A percentile compares a stretch with the other conserved stretches of the same genome.
Evolutionary conservation across 345 rosid genomes (phyloP).

Genomic region (Litchi chinensis): DNA sequence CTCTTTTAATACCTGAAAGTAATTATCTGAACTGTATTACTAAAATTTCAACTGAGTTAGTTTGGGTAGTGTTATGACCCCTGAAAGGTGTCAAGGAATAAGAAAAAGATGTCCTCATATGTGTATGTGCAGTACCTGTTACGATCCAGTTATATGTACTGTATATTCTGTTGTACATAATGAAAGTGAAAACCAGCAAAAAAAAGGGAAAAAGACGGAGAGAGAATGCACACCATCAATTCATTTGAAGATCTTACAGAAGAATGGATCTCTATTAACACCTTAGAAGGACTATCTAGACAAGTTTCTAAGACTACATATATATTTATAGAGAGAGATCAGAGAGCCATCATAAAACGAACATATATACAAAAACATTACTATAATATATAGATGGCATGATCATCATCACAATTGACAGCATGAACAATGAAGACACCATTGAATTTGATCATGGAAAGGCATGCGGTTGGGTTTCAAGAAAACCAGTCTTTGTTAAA

Average conservation of each 20-base stretch:
- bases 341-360: not conserved
- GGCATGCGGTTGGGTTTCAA: constrained; percentile 34
- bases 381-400: no score
- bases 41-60: no score
- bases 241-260: not conserved
- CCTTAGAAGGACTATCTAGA: not conserved
- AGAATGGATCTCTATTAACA: constrained; percentile 9
- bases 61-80: no score
- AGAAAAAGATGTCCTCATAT: no score
- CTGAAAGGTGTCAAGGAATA: no score
- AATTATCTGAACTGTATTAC: no score
- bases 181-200: not conserved
- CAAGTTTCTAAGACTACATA: not conserved
- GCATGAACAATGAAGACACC: no score
- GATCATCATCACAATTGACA: no score
- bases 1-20: no score
- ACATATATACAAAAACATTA: not conserved
- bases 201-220: not conserved
- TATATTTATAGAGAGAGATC: not conserved
- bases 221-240: not conserved
- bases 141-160: no score
- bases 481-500: constrained; percentile 80
- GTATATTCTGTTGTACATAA: no score
- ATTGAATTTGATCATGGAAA: not conserved
- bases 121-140: no score